phyloP scores from a whole-genome alignment of 257 asterid genomes.

The Solanum clarkiae region DNA sequence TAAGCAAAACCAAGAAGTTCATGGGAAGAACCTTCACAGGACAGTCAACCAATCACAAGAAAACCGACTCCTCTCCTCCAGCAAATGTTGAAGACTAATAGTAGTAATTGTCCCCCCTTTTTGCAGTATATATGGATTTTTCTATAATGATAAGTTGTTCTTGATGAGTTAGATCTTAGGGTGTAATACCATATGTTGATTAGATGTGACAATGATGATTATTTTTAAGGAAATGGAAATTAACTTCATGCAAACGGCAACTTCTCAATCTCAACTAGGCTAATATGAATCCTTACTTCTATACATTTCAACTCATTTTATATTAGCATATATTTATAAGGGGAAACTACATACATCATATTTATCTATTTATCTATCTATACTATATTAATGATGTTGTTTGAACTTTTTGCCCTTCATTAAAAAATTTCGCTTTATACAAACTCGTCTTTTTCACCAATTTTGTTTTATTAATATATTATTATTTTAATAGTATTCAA shows the following conservation, averaged over 20 bases:
- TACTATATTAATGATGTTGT: too few species aligned
- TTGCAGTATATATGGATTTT: not conserved
- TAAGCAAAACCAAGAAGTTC: conserved; percentile 79
- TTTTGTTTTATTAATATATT: too few species aligned
- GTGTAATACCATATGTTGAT: not conserved
- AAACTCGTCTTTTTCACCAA: too few species aligned
- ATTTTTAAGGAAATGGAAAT: not conserved
- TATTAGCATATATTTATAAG: not conserved
- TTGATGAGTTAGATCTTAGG: not conserved
- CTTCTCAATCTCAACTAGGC: not conserved
- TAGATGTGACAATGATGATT: not conserved
- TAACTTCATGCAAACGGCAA: not conserved
- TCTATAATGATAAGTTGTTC: not conserved
- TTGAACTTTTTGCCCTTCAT: too few species aligned
- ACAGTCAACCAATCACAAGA: conserved; percentile 17
- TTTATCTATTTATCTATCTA: too few species aligned
- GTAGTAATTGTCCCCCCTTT: not conserved
- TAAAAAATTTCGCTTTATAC: too few species aligned
- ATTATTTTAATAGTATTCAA: too few species aligned
- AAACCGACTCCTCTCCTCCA: not conserved
- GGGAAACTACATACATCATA: too few species aligned
- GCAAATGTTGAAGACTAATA: not conserved
- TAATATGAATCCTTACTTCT: not conserved
- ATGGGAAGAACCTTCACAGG: conserved; percentile 78
- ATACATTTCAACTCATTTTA: not conserved